Evolutionary conservation across 31 red algal genomes (phyloP).

Genomic region (Pterothamnion heteromorphum): DNA sequence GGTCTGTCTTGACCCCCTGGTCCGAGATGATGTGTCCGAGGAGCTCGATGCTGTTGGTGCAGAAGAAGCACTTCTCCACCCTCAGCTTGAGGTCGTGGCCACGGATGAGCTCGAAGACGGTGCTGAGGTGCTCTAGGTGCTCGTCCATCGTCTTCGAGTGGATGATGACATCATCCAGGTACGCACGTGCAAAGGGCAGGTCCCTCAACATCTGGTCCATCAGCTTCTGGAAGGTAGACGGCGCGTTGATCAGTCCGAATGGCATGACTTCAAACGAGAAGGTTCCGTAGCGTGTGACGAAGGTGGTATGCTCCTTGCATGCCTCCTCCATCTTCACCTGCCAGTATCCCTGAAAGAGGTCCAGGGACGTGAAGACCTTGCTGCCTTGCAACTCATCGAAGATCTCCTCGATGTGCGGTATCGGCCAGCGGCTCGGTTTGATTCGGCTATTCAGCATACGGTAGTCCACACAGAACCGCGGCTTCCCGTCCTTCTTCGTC

Average conservation of each 20-base stretch:
- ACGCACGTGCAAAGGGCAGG: not conserved
- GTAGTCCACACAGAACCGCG: not conserved
- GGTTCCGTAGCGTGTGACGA: not conserved
- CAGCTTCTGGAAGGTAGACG: conserved; percentile 29
- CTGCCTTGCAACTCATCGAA: conserved; percentile 21
- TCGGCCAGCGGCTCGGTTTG: not conserved
- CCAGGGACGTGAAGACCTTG: conserved; percentile 41
- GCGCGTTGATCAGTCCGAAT: conserved; percentile 43
- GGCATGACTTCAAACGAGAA: conserved; percentile 37
- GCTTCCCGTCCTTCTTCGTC: not conserved
- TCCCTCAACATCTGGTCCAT: conserved; percentile 42
- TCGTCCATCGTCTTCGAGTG: no score
- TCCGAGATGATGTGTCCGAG: not conserved
- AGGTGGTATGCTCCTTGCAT: conserved; percentile 17
- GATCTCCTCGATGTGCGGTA: conserved; percentile 39
- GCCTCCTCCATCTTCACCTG: conserved; percentile 43
- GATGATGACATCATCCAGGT: not conserved
- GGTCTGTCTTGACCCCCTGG: not conserved
- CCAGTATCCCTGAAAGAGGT: conserved; percentile 44
- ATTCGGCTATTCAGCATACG: not conserved
- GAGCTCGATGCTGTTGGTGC: no score
- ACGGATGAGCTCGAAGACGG: no score
- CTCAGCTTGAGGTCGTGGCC: no score
- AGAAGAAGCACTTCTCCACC: no score
- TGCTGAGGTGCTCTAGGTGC: no score